Conservation (phyloP, 2,329 filamentous ascomycete genomes). For the Bipolaris bicolor region DNA sequence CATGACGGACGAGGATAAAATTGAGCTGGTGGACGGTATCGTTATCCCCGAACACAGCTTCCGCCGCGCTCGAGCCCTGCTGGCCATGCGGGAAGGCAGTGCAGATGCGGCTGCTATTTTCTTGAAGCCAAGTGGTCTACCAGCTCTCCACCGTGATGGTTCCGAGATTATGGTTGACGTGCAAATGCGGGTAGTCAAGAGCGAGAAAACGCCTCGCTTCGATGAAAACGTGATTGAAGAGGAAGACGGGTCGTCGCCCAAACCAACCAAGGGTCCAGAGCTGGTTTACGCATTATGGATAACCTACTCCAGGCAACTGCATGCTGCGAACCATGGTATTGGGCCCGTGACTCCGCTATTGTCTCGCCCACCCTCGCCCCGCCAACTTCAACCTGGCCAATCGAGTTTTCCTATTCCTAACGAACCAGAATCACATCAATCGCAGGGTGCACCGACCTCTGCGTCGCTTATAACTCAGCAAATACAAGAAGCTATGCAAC, state of each 20-base stretch:
- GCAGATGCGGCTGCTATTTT: conserved; percentile 78
- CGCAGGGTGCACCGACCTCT: conserved; percentile 46
- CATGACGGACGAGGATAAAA: conserved; percentile 83
- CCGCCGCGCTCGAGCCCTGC: conserved; percentile 81
- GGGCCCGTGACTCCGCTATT: conserved; percentile 68
- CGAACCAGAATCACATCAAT: conserved; percentile 43
- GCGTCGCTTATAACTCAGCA: conserved; percentile 59
- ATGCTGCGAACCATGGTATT: conserved; percentile 70
- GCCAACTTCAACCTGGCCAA: conserved; percentile 80
- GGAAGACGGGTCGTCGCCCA: conserved; percentile 48
- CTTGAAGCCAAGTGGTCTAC: conserved; percentile 80
- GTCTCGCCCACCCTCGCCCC: conserved; percentile 73
- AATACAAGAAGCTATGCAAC: conserved; percentile 57
- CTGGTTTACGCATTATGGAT: conserved; percentile 96
- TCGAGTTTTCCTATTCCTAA: conserved; percentile 52
- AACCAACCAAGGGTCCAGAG: conserved; percentile 63
- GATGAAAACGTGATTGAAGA: conserved; percentile 71
- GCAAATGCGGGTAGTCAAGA: conserved; percentile 95
- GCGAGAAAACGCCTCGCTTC: conserved; percentile 62
- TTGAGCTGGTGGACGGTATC: conserved; percentile 87
- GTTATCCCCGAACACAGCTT: conserved; percentile 97
- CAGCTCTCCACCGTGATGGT: conserved; percentile 87
- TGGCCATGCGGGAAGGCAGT: conserved; percentile 82
- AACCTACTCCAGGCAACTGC: conserved; percentile 91
- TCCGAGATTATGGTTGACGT: conserved; percentile 92